Conservation (phyloP, 106 monocot genomes). For the Dioscorea zingiberensis region DNA sequence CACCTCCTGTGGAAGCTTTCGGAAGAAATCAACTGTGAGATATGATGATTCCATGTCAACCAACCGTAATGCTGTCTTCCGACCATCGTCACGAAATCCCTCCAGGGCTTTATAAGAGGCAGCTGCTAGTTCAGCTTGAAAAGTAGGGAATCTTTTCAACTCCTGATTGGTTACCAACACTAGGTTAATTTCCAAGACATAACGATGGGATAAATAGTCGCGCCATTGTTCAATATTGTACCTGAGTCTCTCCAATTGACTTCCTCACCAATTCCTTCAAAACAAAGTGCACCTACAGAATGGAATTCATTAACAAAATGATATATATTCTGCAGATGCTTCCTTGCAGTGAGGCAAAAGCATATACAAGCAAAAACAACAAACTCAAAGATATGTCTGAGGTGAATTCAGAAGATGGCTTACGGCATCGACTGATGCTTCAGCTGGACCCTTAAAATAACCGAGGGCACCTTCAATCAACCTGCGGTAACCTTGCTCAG, state of each 20-base stretch:
- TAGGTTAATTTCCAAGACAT: no score
- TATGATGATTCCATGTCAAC: slow-evolving; percentile 85
- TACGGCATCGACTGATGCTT: no score
- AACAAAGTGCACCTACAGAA: slow-evolving; percentile 44
- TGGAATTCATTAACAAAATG: background rate
- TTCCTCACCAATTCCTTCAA: slow-evolving; percentile 55
- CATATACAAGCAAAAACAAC: no score
- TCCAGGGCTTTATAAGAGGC: slow-evolving; percentile 61
- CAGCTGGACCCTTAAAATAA: no score
- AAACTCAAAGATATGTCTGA: no score
- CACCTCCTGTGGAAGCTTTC: slow-evolving; percentile 77
- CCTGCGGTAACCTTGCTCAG: no score
- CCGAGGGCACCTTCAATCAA: no score
- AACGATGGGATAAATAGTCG: no score
- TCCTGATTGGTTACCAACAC: slow-evolving; percentile 33
- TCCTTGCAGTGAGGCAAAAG: no score
- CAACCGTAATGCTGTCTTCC: slow-evolving; percentile 61
- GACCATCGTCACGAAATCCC: slow-evolving; percentile 68
- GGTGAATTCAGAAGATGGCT: no score
- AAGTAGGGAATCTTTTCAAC: slow-evolving; percentile 67
- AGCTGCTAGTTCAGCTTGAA: slow-evolving; percentile 73
- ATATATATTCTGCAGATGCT: no score
- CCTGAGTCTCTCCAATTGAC: slow-evolving; percentile 53
- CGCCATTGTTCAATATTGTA: background rate
- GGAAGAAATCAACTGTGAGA: slow-evolving; percentile 80